Percentiles rank a stretch among this genome's conserved stretches.
These are phyloP conservation scores for Suillus tomentosus DNA, from an alignment of 768 basidiomycete species.

Conservation along the genomic window DNA sequence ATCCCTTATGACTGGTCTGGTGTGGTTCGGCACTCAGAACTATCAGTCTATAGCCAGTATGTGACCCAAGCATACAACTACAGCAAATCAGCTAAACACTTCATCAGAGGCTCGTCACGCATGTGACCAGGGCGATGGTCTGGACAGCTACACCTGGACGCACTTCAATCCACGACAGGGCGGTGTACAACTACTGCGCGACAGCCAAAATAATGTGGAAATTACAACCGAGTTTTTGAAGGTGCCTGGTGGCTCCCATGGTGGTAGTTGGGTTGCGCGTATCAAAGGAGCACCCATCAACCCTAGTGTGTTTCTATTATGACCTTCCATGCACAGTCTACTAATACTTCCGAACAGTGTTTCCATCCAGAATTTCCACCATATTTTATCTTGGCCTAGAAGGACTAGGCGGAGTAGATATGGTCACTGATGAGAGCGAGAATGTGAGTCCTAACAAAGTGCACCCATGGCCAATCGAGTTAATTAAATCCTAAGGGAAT, in stretches of 20 bases:
- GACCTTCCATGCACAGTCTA: slow-evolving; percentile 25
- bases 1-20: slow-evolving; percentile 89
- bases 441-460: slow-evolving; percentile 51
- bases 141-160: slow-evolving; percentile 85
- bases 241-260: slow-evolving; percentile 76
- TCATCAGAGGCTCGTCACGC: slow-evolving; percentile 74
- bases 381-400: slow-evolving; percentile 90
- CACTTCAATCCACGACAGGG: slow-evolving; percentile 85
- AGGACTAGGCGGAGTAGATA: slow-evolving; percentile 78
- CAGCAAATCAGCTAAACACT: background rate
- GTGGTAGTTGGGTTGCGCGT: slow-evolving; percentile 88
- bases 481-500: slow-evolving; percentile 57
- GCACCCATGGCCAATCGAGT: slow-evolving; percentile 11
- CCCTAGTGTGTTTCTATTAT: slow-evolving; percentile 41
- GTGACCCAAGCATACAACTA: slow-evolving; percentile 29
- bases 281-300: slow-evolving; percentile 81
- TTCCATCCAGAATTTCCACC: slow-evolving; percentile 66
- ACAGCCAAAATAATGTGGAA: slow-evolving; percentile 80
- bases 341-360: slow-evolving; percentile 25
- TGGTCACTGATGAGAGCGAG: slow-evolving; percentile 76
- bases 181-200: slow-evolving; percentile 82
- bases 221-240: slow-evolving; percentile 87
- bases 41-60: slow-evolving; percentile 69
- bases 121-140: slow-evolving; percentile 84
- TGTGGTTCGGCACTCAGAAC: slow-evolving; percentile 93